phyloP scores from a whole-genome alignment of 2,329 filamentous ascomycete species.

The Fusarium sp. region DNA sequence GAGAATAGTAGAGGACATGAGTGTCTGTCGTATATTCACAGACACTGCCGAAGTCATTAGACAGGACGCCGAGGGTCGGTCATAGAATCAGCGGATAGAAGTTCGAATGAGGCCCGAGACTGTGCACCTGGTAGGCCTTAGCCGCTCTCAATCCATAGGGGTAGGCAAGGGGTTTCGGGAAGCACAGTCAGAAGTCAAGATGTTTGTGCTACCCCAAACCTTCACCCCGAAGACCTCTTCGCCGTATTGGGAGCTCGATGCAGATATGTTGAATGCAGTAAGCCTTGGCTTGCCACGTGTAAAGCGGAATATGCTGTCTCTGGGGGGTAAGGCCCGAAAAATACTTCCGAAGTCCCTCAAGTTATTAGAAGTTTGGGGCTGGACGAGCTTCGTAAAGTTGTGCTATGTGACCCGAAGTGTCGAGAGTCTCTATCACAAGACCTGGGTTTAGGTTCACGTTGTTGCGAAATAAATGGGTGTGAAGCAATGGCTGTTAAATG shows the following conservation, averaged over 20 bases:
- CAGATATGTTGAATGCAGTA: background rate
- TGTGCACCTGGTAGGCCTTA: rapidly evolving
- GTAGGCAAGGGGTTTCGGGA: background rate
- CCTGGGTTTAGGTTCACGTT: no score
- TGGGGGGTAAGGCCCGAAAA: background rate
- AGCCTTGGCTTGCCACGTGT: background rate
- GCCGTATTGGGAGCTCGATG: background rate
- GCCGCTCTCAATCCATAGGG: background rate
- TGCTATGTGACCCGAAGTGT: background rate
- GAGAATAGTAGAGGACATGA: rapidly evolving
- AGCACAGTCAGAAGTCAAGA: background rate
- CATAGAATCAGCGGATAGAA: rapidly evolving
- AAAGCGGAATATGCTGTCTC: rapidly evolving
- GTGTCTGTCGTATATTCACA: background rate
- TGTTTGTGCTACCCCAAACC: background rate
- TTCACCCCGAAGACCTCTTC: rapidly evolving
- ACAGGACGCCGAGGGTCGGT: rapidly evolving
- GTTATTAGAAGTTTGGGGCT: background rate
- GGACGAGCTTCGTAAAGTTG: no score
- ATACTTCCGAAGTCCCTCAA: rapidly evolving
- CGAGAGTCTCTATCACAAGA: no score
- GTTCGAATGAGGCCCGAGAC: background rate
- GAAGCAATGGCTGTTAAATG: no score
- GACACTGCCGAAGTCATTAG: rapidly evolving
- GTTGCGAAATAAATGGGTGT: no score